phyloP scores from a whole-genome alignment of 495 filamentous ascomycete species.

The Trypethelium eluteriae region DNA sequence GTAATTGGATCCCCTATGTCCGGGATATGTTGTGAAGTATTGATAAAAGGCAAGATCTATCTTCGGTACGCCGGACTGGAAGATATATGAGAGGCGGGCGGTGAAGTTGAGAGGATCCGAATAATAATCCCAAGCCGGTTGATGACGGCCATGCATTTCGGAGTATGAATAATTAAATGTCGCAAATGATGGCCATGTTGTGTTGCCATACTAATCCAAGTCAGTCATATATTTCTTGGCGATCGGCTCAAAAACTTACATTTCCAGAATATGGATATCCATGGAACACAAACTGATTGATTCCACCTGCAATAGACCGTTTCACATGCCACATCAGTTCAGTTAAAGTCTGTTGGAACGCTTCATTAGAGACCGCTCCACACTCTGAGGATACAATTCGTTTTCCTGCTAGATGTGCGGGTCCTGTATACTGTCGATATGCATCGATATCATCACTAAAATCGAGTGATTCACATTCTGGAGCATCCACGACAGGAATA shows the following conservation, averaged over 20 bases:
- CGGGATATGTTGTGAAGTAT: slow-evolving; percentile 12
- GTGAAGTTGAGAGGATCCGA: slow-evolving; percentile 38
- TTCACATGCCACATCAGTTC: slow-evolving; percentile 23
- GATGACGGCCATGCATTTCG: slow-evolving; percentile 39
- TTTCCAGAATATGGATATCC: slow-evolving; percentile 40
- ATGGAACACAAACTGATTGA: slow-evolving; percentile 44
- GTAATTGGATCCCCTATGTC: slow-evolving; percentile 13
- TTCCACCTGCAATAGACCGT: slow-evolving; percentile 36
- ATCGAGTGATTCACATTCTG: slow-evolving; percentile 43
- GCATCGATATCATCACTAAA: slow-evolving; percentile 39
- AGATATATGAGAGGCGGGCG: slow-evolving; percentile 35
- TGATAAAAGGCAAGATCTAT: slow-evolving; percentile 40
- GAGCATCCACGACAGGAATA: slow-evolving; percentile 39
- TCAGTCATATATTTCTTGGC: background rate
- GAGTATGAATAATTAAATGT: slow-evolving; percentile 41
- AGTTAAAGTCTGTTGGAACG: slow-evolving; percentile 20
- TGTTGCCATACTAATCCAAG: slow-evolving; percentile 30
- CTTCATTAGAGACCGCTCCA: slow-evolving; percentile 17
- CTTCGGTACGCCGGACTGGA: slow-evolving; percentile 38
- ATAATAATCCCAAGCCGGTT: slow-evolving; percentile 42
- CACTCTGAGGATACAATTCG: slow-evolving; percentile 26
- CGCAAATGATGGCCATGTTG: slow-evolving; percentile 45
- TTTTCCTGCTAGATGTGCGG: slow-evolving; percentile 31
- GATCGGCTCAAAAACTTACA: background rate
- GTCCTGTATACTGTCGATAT: slow-evolving; percentile 43